Conservation (phyloP, 306 rosid species). For the Ormosia emarginata region DNA sequence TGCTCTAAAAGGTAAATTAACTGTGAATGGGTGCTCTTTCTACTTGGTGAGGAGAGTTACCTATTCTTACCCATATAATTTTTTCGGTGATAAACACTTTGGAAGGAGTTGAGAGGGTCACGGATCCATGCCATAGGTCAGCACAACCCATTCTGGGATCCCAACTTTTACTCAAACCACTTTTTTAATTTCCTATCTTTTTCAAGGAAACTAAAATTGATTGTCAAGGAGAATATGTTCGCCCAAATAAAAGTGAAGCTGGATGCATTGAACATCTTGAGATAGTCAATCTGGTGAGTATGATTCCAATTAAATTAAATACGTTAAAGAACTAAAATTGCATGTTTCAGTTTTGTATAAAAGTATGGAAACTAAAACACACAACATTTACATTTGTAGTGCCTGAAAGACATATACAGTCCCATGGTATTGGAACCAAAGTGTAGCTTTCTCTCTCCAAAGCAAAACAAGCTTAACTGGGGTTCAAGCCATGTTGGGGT, state of each 20-base stretch:
- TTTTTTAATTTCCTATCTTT: background rate
- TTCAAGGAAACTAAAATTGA: background rate
- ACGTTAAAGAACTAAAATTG: background rate
- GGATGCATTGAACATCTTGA: background rate
- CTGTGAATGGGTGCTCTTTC: background rate
- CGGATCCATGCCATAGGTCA: too few species aligned
- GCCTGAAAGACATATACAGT: background rate
- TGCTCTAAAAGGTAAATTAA: background rate
- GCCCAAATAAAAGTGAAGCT: background rate
- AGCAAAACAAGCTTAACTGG: background rate
- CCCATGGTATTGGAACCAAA: conserved; percentile 10
- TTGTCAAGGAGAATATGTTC: conserved; percentile 1
- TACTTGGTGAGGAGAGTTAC: background rate
- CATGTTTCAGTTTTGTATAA: background rate
- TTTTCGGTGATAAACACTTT: too few species aligned
- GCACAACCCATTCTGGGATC: too few species aligned
- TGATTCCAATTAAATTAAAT: background rate
- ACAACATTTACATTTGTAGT: background rate
- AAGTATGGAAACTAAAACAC: background rate
- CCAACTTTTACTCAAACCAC: background rate
- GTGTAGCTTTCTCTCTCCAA: background rate
- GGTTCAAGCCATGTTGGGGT: background rate
- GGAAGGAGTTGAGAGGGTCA: too few species aligned
- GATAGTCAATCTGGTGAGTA: background rate
- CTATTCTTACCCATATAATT: background rate